Percentiles rank a stretch among this genome's conserved stretches.
Conservation (phyloP, 2,329 filamentous ascomycete genomes). For the Chaetomiaceae sp. region DNA sequence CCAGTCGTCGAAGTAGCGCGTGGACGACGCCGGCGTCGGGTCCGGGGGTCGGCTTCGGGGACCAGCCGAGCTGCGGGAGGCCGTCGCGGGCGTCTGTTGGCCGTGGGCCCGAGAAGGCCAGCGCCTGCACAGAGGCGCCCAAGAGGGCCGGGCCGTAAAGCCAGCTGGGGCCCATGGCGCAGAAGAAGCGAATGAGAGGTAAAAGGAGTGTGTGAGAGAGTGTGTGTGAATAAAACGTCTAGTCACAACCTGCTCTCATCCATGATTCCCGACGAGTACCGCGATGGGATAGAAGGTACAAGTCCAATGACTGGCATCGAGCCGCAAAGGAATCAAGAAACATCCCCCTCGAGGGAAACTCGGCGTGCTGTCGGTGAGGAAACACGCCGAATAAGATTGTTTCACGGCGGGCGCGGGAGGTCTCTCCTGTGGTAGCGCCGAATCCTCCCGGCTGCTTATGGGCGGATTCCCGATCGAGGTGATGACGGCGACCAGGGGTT, state of each 20-base stretch:
- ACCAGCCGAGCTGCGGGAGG: constrained; percentile 31
- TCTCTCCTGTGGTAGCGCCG: background rate
- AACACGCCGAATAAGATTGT: background rate
- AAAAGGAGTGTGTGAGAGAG: constrained; percentile 2
- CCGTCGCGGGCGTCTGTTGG: constrained; percentile 30
- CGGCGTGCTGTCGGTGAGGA: background rate
- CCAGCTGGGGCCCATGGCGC: constrained; percentile 21
- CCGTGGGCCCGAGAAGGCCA: constrained; percentile 31
- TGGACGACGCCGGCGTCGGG: constrained; percentile 32
- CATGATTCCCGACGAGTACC: too few species aligned
- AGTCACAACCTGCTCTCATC: constrained; percentile 1
- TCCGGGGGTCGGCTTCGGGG: constrained; percentile 37
- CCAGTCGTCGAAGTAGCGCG: constrained; percentile 31
- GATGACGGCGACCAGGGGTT: constrained; percentile 5
- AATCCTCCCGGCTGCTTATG: background rate
- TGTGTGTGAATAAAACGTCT: background rate
- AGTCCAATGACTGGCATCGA: background rate
- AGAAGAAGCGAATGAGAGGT: background rate
- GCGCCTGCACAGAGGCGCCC: constrained; percentile 30
- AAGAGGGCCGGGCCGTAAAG: constrained; percentile 28
- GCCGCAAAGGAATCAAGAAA: constrained; percentile 6
- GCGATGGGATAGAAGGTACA: too few species aligned
- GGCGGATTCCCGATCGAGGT: background rate
- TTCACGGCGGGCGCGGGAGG: background rate
- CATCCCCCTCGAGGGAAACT: background rate